phyloP scores from a whole-genome alignment of 1,284 basidiomycete species.

The Papiliotrema flavescens region DNA sequence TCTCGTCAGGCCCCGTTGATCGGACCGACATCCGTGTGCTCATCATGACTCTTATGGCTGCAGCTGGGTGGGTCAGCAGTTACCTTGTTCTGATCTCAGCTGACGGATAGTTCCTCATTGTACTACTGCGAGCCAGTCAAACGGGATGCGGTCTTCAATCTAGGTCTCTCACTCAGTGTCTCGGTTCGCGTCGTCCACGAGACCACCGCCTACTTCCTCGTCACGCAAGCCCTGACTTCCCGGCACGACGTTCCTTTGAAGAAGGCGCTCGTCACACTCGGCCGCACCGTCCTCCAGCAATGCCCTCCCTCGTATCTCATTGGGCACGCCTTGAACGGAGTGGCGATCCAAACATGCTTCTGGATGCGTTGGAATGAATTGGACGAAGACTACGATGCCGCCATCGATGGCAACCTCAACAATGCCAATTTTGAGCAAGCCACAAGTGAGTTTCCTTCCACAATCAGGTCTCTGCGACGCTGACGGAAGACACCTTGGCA shows the following conservation, averaged over 20 bases:
- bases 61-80: conserved; percentile 18
- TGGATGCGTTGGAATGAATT: conserved; percentile 12
- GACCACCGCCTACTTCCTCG: conserved; percentile 19
- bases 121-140: conserved; percentile 19
- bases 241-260: conserved; percentile 8
- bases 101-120: conserved; percentile 14
- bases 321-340: conserved; percentile 11
- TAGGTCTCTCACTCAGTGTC: conserved; percentile 23
- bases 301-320: conserved; percentile 15
- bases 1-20: conserved; percentile 2
- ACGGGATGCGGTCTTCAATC: conserved; percentile 12
- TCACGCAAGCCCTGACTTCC: conserved; percentile 16
- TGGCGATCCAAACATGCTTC: conserved; percentile 14
- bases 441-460: conserved; percentile 12
- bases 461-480: not conserved
- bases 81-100: not conserved
- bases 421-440: conserved; percentile 31
- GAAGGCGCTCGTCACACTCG: conserved; percentile 1
- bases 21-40: conserved; percentile 14
- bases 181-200: conserved; percentile 14
- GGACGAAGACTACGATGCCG: not conserved
- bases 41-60: conserved; percentile 24
- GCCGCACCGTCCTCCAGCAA: conserved; percentile 3
- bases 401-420: conserved; percentile 19
- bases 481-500: conserved; percentile 16